Conservation (phyloP, 768 basidiomycete species). For the Xerocomus brunneocitrinus region DNA sequence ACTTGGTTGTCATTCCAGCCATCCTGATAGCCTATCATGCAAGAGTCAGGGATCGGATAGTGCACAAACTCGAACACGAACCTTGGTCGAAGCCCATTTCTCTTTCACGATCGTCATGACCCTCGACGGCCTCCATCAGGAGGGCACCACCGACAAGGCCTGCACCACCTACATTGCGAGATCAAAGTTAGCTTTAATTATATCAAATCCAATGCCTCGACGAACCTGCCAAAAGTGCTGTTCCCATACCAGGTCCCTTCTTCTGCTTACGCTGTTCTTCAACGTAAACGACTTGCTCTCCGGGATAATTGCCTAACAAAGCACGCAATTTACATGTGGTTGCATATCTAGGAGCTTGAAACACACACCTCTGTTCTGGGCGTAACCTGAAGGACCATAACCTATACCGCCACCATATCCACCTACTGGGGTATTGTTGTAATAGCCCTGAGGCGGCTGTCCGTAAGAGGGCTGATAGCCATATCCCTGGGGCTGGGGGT, state of each 20-base stretch:
- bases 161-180: constrained; percentile 43
- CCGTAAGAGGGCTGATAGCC: constrained; percentile 18
- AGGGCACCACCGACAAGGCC: constrained; percentile 64
- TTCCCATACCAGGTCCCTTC: constrained; percentile 50
- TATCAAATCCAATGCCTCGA: not conserved
- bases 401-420: constrained; percentile 12
- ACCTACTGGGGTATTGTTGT: constrained; percentile 13
- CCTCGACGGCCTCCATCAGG: constrained; percentile 48
- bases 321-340: constrained; percentile 1
- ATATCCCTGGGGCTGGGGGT: constrained; percentile 17
- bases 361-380: constrained; percentile 23
- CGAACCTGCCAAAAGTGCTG: constrained; percentile 43
- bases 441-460: constrained; percentile 10
- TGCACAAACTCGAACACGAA: constrained; percentile 10
- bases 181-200: constrained; percentile 1
- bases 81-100: constrained; percentile 35
- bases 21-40: constrained; percentile 28
- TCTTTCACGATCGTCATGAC: constrained; percentile 33
- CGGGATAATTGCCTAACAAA: constrained; percentile 30
- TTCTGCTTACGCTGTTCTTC: constrained; percentile 37
- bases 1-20: constrained; percentile 15
- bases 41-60: constrained; percentile 6
- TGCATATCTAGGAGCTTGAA: not conserved
- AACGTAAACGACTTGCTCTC: constrained; percentile 31
- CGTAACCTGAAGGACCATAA: constrained; percentile 4